Evolutionary conservation across 495 filamentous ascomycete genomes (phyloP).

Genomic region (Aspergillus egyptiacus): DNA sequence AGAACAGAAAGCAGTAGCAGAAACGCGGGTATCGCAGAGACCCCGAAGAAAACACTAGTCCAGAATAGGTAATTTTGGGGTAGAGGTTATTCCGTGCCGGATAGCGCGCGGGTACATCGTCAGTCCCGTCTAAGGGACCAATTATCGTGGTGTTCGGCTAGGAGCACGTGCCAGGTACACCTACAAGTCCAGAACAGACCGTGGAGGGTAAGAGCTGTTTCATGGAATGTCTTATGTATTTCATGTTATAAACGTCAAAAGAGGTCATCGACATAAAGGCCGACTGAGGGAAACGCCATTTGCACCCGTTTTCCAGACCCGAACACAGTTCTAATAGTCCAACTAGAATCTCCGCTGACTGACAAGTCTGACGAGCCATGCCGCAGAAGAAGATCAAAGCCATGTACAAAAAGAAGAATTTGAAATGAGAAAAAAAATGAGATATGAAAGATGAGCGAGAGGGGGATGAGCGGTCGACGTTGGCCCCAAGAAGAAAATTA

Average conservation of each 20-base stretch:
- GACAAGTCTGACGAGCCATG: constrained; percentile 20
- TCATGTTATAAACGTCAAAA: constrained; percentile 28
- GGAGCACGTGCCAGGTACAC: constrained; percentile 1
- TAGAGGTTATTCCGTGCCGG: constrained; percentile 27
- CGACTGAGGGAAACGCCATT: constrained; percentile 44
- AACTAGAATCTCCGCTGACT: constrained; percentile 36
- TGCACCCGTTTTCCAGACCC: constrained; percentile 46
- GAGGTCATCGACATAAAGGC: constrained; percentile 33
- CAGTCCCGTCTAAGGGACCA: not conserved
- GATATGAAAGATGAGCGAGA: constrained; percentile 16
- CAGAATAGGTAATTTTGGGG: constrained; percentile 27
- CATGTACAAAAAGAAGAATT: constrained; percentile 40
- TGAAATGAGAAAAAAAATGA: constrained; percentile 17
- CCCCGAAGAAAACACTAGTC: constrained; percentile 40
- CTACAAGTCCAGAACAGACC: not conserved
- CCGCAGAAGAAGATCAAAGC: constrained; percentile 35
- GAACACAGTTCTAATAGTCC: constrained; percentile 46
- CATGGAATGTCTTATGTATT: constrained; percentile 23
- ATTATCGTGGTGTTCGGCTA: not conserved
- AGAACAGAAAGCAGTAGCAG: constrained; percentile 30
- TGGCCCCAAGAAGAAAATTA: constrained; percentile 22
- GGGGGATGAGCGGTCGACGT: constrained; percentile 9
- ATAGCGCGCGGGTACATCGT: constrained; percentile 15
- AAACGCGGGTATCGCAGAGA: constrained; percentile 40
- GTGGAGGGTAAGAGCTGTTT: constrained; percentile 7